These are phyloP conservation scores for Mycena polygramma DNA, from an alignment of 768 basidiomycete genomes.

Conservation along the genomic window DNA sequence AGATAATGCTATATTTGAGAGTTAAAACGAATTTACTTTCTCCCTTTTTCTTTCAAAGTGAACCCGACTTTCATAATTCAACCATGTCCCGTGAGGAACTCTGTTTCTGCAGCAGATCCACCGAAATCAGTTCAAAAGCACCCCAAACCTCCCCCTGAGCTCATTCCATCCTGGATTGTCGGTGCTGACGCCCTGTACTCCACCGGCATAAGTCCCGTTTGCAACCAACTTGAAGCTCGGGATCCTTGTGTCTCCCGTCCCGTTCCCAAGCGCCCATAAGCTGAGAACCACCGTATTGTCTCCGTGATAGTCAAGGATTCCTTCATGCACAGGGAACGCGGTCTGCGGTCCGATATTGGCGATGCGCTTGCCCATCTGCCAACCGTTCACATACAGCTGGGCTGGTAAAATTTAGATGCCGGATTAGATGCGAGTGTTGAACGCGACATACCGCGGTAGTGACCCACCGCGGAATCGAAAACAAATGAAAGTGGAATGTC, in stretches of 20 bases:
- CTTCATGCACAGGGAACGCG: constrained; percentile 37
- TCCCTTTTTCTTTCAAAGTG: too few species aligned
- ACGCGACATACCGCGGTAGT: constrained; percentile 53
- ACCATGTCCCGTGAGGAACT: too few species aligned
- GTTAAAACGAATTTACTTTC: too few species aligned
- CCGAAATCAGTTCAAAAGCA: background rate
- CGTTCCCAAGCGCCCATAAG: constrained; percentile 34
- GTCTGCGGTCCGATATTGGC: constrained; percentile 54
- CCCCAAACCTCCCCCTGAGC: constrained; percentile 28
- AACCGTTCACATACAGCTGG: constrained; percentile 69
- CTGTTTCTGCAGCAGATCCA: background rate
- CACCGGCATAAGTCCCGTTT: constrained; percentile 29
- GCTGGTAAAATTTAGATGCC: constrained; percentile 5
- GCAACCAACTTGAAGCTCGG: constrained; percentile 34
- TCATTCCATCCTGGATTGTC: constrained; percentile 32
- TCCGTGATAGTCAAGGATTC: constrained; percentile 26
- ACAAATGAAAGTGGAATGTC: constrained; percentile 67
- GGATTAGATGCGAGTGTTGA: constrained; percentile 46
- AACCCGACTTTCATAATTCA: too few species aligned
- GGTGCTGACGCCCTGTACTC: constrained; percentile 5
- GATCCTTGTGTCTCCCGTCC: constrained; percentile 27
- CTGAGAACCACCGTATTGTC: constrained; percentile 34
- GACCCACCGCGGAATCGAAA: constrained; percentile 59
- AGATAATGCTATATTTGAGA: background rate
- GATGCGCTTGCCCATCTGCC: constrained; percentile 71